phyloP scores from a whole-genome alignment of 2,329 filamentous ascomycete species.

The Neoscytalidium dimidiatum region DNA sequence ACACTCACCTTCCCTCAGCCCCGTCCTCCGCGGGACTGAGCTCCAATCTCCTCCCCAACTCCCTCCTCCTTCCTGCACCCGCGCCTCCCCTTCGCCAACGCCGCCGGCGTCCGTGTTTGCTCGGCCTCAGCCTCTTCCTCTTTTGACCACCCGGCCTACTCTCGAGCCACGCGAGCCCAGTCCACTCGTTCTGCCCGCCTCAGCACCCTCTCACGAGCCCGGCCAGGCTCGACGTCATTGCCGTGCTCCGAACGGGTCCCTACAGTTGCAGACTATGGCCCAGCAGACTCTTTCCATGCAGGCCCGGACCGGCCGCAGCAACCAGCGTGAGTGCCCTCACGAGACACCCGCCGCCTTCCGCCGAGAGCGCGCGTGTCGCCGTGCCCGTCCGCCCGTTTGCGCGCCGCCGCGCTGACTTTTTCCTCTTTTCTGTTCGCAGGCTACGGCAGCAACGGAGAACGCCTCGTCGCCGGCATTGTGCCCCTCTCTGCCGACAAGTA shows the following conservation, averaged over 20 bases:
- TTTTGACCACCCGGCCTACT: conserved; percentile 13
- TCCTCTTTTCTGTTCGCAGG: conserved; percentile 55
- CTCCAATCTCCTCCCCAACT: conserved; percentile 21
- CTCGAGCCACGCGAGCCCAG: conserved; percentile 21
- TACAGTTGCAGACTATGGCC: conserved; percentile 40
- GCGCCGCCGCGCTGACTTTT: conserved; percentile 20
- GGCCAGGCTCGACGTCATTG: conserved; percentile 14
- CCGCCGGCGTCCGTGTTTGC: conserved; percentile 20
- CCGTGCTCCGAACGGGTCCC: not conserved
- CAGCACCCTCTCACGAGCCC: conserved; percentile 14
- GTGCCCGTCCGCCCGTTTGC: conserved; percentile 18
- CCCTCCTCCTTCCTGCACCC: conserved; percentile 31
- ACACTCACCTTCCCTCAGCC: conserved; percentile 48
- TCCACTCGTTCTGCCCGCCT: conserved; percentile 23
- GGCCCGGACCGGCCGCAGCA: conserved; percentile 74
- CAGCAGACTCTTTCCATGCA: conserved; percentile 54
- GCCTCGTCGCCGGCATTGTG: conserved; percentile 92
- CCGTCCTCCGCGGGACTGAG: conserved; percentile 54
- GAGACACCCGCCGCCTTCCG: conserved; percentile 23
- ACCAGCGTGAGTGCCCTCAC: conserved; percentile 69
- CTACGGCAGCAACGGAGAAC: conserved; percentile 88
- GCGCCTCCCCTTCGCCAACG: conserved; percentile 20
- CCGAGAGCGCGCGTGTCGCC: conserved; percentile 16
- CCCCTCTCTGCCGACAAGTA: conserved; percentile 83
- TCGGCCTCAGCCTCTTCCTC: conserved; percentile 20